Base-by-base conservation (phyloP, 1,139 yeast species). In the Taiozyma onychis region DNA sequence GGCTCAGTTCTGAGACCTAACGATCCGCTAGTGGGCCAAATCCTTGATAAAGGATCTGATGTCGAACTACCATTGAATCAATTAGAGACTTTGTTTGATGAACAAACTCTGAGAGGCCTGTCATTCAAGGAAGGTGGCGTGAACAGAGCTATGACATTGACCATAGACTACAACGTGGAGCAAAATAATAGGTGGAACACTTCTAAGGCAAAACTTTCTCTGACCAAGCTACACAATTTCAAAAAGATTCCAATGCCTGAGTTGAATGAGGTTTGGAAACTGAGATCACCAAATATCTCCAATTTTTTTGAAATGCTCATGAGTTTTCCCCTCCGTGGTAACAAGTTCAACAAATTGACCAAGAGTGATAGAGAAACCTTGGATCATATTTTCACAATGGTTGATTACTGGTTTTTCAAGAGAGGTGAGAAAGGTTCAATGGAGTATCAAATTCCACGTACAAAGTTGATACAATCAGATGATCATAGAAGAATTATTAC, bases 1-100 rank as follows among this genome's bases (percentile, higher is more conserved):
- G 67, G 67, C 4, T 48, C 57, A 1, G 43, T 41, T 21, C 14
- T 58, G 2, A 44, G 50, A 18, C 55, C 62, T 72, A 9, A 58
- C 55, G 43, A 50, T n/a, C 48, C 51, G 21, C 10, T 32, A 1
- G 26, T 53, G 13, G 22, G 41, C 2, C 35, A 30, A 4, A 18
- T 53, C 2, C 45, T 51, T 1, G 37, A 41, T 1, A 42, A 47
- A 27, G 43, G 47, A 1, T 44, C 49, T 3, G 58, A 57, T 39
- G 32, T 54, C 11, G 46, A 47, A n/a, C 27, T 49, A 2, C 45
- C 53, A 3, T 22, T 13, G 6, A 10, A 11, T 10, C 9, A 24
- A 6, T 16, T 49, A 10, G 32, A 28, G 10, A 34, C 54, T 1
- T 28, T 57, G 9, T 46, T 56, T 21, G 43, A 46, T 22, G 26